phyloP scores from a whole-genome alignment of 2,329 filamentous ascomycete genomes.

The Fusarium haematococcum region DNA sequence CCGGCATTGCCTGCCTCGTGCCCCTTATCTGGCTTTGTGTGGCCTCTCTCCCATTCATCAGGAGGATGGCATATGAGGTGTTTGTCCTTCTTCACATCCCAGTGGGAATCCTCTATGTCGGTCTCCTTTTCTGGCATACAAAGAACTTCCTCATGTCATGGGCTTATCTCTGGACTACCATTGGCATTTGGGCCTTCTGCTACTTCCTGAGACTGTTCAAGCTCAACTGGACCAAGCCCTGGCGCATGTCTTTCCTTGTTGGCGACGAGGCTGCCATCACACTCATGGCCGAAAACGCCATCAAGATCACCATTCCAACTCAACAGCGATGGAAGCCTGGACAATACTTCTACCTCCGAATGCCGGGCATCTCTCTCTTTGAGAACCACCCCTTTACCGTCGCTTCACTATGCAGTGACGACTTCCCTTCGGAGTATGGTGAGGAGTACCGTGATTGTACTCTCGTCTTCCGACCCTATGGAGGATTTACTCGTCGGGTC shows the following conservation, averaged over 20 bases:
- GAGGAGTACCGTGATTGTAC: conserved; percentile 89
- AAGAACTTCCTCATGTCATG: conserved; percentile 92
- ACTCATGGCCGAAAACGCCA: conserved; percentile 90
- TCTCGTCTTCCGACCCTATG: conserved; percentile 90
- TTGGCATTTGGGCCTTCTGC: conserved; percentile 82
- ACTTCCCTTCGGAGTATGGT: conserved; percentile 92
- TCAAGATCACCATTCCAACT: conserved; percentile 94
- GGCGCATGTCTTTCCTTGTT: conserved; percentile 82
- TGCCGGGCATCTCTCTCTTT: conserved; percentile 90
- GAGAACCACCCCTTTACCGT: conserved; percentile 98
- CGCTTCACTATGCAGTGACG: conserved; percentile 89
- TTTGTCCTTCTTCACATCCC: conserved; percentile 88
- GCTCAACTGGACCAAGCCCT: conserved; percentile 89
- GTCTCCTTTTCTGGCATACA: conserved; percentile 93
- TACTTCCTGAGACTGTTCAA: conserved; percentile 83
- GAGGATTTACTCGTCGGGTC: conserved; percentile 88
- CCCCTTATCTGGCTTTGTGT: conserved; percentile 86
- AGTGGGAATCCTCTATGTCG: conserved; percentile 83
- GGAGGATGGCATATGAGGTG: conserved; percentile 83
- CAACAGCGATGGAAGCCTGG: conserved; percentile 93
- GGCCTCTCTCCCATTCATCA: conserved; percentile 83
- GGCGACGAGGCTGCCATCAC: conserved; percentile 93
- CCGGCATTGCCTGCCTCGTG: conserved; percentile 83
- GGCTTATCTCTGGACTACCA: conserved; percentile 86
- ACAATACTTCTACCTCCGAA: conserved; percentile 93